Base-by-base conservation (phyloP, 2,329 filamentous ascomycete genomes). In the Aspergillus puulaauensis region DNA sequence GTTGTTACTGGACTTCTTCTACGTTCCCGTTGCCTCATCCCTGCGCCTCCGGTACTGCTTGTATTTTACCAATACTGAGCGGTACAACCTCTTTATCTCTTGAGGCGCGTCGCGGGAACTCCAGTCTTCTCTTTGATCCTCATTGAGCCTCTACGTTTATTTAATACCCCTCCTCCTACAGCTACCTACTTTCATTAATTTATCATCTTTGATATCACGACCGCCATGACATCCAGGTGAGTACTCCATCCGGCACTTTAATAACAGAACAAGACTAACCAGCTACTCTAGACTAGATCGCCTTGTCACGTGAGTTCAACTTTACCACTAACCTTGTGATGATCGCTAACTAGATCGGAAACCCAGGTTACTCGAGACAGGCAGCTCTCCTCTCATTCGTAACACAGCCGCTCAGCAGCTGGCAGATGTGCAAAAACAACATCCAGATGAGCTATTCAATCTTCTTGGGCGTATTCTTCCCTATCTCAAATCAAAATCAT, bases 381-480 rank as follows among this genome's bases (percentile, higher is more conserved):
- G 95, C 68, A 98, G 93, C 78, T 99, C 95, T 60, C 89, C 90
- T 72, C 83, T 99, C 65, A 98, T 99, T 72, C 89, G 96, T 66
- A 96, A 97, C 72, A 99, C 95, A 62, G 96, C 95, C 61, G 95
- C 96, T 61, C 92, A 96, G 71, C 95, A 99, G 78, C 84, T 99
- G 62, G 95, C 93, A 61, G 95, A 99, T 77, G 95, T 96, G 75
- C 96, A 99, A 77, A 98, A 97, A 73, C 90, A 95, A 74, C 95
- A 98, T 69, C 95, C 95, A 0, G 93, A 99, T 77, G 96, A 99
- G 75, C 82, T 99, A 1, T 98, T 98, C 78, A 97, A 98, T 71
- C 83, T 99, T 6, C 83, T 99, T 12, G 93, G 91, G 31, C 85
- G 93, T 60, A 93, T 99, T 33, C 88, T 99, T n/a, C 93, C 95